These are phyloP conservation scores for Plectosphaerella plurivora DNA, from an alignment of 2,329 filamentous ascomycete species.

Conservation along the genomic window DNA sequence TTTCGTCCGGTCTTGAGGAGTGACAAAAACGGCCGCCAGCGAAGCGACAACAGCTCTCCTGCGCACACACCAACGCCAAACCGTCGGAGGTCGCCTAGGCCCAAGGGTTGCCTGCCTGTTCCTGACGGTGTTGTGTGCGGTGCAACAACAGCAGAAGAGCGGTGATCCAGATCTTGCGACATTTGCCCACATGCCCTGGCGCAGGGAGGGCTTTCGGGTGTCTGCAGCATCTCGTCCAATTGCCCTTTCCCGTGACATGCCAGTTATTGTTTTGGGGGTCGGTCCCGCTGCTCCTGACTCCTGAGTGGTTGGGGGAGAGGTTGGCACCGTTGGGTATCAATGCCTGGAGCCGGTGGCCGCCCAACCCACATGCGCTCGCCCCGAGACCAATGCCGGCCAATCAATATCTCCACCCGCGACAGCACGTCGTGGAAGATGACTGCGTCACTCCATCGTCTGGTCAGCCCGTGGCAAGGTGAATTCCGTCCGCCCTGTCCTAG, in stretches of 20 bases:
- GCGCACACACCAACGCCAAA: not conserved
- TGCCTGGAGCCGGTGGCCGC: conserved; percentile 30
- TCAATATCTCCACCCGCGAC: not conserved
- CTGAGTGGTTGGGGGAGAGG: conserved; percentile 1
- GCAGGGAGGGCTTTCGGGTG: not conserved
- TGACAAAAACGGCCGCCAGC: not conserved
- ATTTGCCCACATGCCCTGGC: no score
- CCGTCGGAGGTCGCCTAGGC: no score
- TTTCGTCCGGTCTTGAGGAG: no score
- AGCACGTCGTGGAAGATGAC: not conserved
- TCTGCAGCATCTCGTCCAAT: not conserved
- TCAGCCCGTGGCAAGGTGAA: no score
- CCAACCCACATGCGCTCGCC: conserved; percentile 20
- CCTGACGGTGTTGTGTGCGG: no score
- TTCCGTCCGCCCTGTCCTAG: no score
- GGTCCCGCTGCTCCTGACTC: not conserved
- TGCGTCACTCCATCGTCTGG: not conserved
- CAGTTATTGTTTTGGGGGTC: no score
- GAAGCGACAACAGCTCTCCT: not conserved
- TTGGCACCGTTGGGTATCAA: conserved; percentile 31
- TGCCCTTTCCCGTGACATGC: not conserved
- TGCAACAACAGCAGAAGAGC: no score
- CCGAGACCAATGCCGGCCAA: conserved; percentile 8
- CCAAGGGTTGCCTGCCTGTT: no score
- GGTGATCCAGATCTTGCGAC: no score